Percentiles rank a stretch among this genome's conserved stretches.
These are phyloP conservation scores for Heterobasidion irregulare DNA, from an alignment of 1,284 basidiomycete genomes.

Conservation along the genomic window DNA sequence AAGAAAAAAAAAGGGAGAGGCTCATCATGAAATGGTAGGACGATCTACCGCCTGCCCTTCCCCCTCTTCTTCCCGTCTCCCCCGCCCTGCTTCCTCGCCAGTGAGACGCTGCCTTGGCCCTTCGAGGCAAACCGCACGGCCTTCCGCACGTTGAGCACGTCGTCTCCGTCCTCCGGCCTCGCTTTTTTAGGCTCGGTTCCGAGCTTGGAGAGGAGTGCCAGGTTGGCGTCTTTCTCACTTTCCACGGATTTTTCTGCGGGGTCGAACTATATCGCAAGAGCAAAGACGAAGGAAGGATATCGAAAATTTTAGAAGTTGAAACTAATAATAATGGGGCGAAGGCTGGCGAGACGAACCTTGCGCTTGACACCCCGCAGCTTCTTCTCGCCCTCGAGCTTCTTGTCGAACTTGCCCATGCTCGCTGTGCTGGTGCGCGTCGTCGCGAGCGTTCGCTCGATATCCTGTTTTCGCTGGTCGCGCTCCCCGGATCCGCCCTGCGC, in stretches of 20 bases:
- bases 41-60: not conserved
- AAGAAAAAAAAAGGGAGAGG: too few relatives aligned
- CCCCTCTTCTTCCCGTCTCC: not conserved
- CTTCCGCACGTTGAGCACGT: constrained; percentile 77
- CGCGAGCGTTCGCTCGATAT: constrained; percentile 74
- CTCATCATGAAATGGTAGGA: not conserved
- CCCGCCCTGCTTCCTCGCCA: constrained; percentile 25
- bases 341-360: constrained; percentile 53
- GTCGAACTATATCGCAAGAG: constrained; percentile 52
- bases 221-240: constrained; percentile 65
- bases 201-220: constrained; percentile 72
- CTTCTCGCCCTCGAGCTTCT: constrained; percentile 84
- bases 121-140: constrained; percentile 75
- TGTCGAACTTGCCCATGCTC: constrained; percentile 91
- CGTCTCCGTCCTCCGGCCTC: constrained; percentile 26
- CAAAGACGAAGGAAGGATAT: not conserved
- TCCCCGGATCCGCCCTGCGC: constrained; percentile 28
- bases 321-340: not conserved
- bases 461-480: constrained; percentile 54
- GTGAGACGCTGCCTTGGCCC: constrained; percentile 53
- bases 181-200: constrained; percentile 58
- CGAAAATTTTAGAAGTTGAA: constrained; percentile 2
- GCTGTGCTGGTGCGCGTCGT: constrained; percentile 84
- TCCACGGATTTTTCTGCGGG: constrained; percentile 62
- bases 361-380: constrained; percentile 85